Evolutionary conservation across 148 eudicot genomes (phyloP).

Genomic region (Chenopodium berlandieri): DNA sequence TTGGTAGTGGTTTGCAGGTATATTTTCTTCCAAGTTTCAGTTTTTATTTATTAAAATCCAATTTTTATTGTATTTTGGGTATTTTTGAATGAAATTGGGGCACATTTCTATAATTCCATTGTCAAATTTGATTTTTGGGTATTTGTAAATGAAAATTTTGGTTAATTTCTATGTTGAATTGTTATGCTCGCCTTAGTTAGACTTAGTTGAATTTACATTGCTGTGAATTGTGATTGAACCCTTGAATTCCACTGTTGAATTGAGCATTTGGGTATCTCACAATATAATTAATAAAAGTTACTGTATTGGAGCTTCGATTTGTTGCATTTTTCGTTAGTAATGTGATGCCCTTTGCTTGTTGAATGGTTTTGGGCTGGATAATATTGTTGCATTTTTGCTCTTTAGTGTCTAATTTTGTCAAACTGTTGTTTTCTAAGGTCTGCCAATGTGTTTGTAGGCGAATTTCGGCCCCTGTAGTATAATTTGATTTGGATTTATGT

Average conservation of each 20-base stretch:
- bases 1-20: slow-evolving; percentile 95
- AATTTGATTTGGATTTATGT: not conserved
- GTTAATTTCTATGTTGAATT: not conserved
- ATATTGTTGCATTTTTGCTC: not conserved
- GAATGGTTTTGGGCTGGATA: not conserved
- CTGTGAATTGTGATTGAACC: not conserved
- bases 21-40: slow-evolving; percentile 6
- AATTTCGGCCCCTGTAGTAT: not conserved
- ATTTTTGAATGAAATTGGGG: not conserved
- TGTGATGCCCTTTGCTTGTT: not conserved
- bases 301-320: not conserved
- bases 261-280: not conserved
- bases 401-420: not conserved
- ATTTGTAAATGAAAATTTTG: not conserved
- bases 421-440: not conserved
- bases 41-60: not conserved
- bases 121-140: not conserved
- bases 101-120: no score
- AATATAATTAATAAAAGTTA: not conserved
- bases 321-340: not conserved
- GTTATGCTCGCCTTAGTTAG: not conserved
- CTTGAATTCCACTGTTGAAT: not conserved
- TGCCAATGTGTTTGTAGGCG: not conserved
- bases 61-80: slow-evolving; percentile 6
- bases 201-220: not conserved